Base-by-base conservation (phyloP, 805 yeast species). In the Saccharomycopsis guyanensis region DNA sequence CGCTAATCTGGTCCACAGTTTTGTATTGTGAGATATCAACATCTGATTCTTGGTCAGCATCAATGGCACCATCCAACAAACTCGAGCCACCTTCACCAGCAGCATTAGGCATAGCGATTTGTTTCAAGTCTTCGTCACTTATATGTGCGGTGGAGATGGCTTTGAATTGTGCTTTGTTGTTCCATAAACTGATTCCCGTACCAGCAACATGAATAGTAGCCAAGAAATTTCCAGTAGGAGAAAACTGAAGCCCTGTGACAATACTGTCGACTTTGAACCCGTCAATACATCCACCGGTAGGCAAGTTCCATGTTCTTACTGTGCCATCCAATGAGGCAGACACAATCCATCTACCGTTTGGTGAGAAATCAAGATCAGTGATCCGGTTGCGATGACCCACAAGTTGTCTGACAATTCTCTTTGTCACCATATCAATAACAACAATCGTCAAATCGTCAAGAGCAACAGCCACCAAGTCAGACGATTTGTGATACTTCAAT, bases 271-370 rank as follows among this genome's bases (percentile, higher is more conserved):
- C 72, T 44, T 69, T 66, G 15, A 91, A 80, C 52, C 96, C 97
- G 66, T 93, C 98, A 47, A 93, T 87, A 63, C 97, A 91, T 1
- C 89, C 86, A 41, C 98, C 97, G 1, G 96, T 84, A 36, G 97
- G 97, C 50, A 93, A 73, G 62, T 93, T 97, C 97, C 97, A 93
- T 0, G 96, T 87, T 58, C 98, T 76, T 41, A 93, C 70, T 0
- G 97, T 88, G 2, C 86, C 73, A 60, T 93, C 99, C 50, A 88
- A 69, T 0, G 88, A 74, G 1, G 86, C 80, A 20, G 93, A 78
- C 6, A 93, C 80, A 31, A 93, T 67, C 97, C 97, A 93, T 61
- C 97, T 78, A 31, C 97, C 97, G 61, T 89, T 91, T 3, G 96
- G 94, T 3, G 95, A 81, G 59, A 93, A 91, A 61, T 86, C 97